Percentiles rank a stretch among this genome's conserved stretches.
These are phyloP conservation scores for Eucalyptus curtisii DNA, from an alignment of 345 rosid species.

Conservation along the genomic window DNA sequence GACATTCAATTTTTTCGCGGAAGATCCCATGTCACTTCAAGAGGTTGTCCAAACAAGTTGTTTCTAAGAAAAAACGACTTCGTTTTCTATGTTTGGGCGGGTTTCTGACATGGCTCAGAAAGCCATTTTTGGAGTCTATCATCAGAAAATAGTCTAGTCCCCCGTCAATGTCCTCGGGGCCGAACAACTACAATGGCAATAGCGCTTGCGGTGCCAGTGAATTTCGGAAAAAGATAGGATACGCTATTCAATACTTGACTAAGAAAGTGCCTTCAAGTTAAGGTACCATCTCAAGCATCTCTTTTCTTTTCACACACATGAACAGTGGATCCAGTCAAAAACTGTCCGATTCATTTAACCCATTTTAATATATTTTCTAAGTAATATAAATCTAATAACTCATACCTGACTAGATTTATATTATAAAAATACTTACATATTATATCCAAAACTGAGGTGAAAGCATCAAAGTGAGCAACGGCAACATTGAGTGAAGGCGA, in stretches of 20 bases:
- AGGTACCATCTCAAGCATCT: background rate
- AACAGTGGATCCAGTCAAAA: background rate
- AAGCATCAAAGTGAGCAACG: background rate
- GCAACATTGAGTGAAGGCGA: background rate
- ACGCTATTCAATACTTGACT: background rate
- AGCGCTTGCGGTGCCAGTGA: background rate
- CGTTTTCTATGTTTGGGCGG: background rate
- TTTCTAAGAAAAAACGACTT: background rate
- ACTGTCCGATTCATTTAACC: too few species aligned
- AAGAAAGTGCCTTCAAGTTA: background rate
- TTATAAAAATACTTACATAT: background rate
- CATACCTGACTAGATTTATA: fast-evolving
- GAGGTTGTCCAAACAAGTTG: background rate
- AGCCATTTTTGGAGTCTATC: background rate
- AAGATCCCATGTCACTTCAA: background rate
- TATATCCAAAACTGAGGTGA: too few species aligned
- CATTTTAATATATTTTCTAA: too few species aligned
- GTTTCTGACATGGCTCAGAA: background rate
- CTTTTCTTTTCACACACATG: background rate
- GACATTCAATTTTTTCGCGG: background rate
- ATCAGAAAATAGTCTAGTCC: background rate
- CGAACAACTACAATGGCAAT: background rate
- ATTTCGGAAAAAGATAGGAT: background rate
- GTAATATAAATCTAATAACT: too few species aligned
- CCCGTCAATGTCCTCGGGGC: background rate